Percentiles rank a stretch among this genome's conserved stretches.
phyloP scores from a whole-genome alignment of 2,329 filamentous ascomycete species.

The Fusarium sarcochroum region DNA sequence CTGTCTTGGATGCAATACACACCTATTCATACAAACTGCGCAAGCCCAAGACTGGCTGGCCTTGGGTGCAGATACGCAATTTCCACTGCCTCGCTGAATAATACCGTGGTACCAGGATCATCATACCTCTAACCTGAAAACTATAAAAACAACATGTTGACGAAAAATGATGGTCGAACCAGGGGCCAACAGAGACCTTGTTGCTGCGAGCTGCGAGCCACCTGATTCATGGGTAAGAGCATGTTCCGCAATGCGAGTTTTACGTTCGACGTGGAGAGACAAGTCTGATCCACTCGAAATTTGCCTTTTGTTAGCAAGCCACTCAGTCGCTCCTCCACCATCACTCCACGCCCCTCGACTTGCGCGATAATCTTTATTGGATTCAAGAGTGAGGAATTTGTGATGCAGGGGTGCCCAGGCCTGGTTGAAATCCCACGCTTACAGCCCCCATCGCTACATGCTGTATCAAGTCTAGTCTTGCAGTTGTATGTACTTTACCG shows the following conservation, averaged over 20 bases:
- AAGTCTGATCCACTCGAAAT: conserved; percentile 42
- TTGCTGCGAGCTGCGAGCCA: conserved; percentile 13
- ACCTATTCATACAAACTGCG: neutral
- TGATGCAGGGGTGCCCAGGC: conserved; percentile 36
- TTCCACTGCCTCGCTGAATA: conserved; percentile 14
- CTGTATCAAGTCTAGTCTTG: conserved; percentile 6
- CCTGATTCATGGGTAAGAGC: conserved; percentile 20
- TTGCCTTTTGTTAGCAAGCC: conserved; percentile 42
- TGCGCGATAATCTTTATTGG: conserved; percentile 16
- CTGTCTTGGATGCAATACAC: conserved; percentile 16
- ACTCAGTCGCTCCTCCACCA: conserved; percentile 19
- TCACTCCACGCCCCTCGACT: conserved; percentile 25
- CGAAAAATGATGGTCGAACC: conserved; percentile 11
- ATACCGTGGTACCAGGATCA: conserved; percentile 9
- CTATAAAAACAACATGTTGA: conserved; percentile 18
- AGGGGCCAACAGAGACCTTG: conserved; percentile 21
- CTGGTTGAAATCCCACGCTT: conserved; percentile 33
- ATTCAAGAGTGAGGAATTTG: conserved; percentile 35
- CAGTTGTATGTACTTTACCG: conserved; percentile 10
- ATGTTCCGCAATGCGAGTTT: conserved; percentile 28
- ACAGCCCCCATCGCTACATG: conserved; percentile 24
- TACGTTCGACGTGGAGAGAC: conserved; percentile 23
- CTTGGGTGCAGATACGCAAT: conserved; percentile 15
- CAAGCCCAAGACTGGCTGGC: neutral
- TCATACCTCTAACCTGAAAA: conserved; percentile 11